Conservation (phyloP, 108 stramenopile genomes). For the Nitzschia sp. region DNA sequence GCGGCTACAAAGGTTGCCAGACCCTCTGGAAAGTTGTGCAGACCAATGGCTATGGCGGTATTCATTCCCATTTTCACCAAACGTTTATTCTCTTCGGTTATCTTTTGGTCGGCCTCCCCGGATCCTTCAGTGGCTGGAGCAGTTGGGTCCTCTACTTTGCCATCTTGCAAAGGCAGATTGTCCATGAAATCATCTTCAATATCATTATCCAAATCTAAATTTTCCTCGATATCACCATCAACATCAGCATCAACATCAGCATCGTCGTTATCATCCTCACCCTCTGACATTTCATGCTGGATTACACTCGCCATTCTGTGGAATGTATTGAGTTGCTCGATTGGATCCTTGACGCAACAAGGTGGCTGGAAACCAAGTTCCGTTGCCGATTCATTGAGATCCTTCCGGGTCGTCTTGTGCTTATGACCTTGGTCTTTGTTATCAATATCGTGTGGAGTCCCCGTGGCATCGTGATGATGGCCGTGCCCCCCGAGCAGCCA, state of each 20-base stretch:
- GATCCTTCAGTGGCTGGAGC: not conserved
- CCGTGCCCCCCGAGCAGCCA: conserved; percentile 6
- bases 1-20: conserved; percentile 84
- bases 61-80: conserved; percentile 65
- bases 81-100: conserved; percentile 31
- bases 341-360: conserved; percentile 44
- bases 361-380: not conserved
- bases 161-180: conserved; percentile 5
- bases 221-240: conserved; percentile 4
- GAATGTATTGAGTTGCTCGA: conserved; percentile 28
- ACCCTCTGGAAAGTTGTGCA: conserved; percentile 93
- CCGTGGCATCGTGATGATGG: conserved; percentile 21
- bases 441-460: not conserved
- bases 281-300: conserved; percentile 13
- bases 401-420: not conserved
- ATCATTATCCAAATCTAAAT: not conserved
- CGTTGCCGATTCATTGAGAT: not conserved
- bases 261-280: not conserved
- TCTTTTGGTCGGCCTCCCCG: not conserved
- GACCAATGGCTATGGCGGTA: conserved; percentile 78
- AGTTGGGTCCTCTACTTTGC: not conserved
- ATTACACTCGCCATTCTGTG: conserved; percentile 33
- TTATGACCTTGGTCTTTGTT: not conserved
- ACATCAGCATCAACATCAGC: too few species aligned
- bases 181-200: conserved; percentile 13